Conservation (phyloP, 1,139 yeast genomes). For the Saccharomyces hybrid region DNA sequence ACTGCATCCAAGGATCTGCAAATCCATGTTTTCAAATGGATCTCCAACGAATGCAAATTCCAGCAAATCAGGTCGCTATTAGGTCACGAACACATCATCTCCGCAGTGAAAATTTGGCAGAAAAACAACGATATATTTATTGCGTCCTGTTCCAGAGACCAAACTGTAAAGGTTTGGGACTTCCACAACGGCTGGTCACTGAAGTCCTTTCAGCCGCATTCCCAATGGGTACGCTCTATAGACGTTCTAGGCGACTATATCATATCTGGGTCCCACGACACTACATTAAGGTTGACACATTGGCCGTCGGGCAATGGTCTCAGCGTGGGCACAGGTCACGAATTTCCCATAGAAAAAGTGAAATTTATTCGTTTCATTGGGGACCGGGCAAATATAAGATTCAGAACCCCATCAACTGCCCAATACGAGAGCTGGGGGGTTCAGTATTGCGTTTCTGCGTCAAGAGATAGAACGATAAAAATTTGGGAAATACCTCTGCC, state of each 20-base stretch:
- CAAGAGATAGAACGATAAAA: constrained; percentile 69
- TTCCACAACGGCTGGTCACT: constrained; percentile 58
- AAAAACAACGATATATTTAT: constrained; percentile 27
- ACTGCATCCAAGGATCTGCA: constrained; percentile 44
- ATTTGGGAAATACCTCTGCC: constrained; percentile 75
- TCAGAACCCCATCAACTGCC: not conserved
- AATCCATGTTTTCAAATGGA: constrained; percentile 40
- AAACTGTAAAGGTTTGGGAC: constrained; percentile 71
- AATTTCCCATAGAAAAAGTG: constrained; percentile 74
- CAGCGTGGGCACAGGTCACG: constrained; percentile 65
- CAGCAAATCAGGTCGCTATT: constrained; percentile 55
- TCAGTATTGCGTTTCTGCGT: constrained; percentile 69
- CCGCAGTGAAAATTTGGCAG: constrained; percentile 45
- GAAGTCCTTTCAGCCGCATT: constrained; percentile 64
- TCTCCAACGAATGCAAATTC: constrained; percentile 37
- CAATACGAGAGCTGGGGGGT: constrained; percentile 41
- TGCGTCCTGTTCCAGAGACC: constrained; percentile 73
- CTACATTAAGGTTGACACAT: constrained; percentile 58
- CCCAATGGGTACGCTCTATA: constrained; percentile 80
- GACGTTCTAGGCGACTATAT: constrained; percentile 49
- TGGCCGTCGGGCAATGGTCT: constrained; percentile 62
- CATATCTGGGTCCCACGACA: constrained; percentile 77
- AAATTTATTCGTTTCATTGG: constrained; percentile 50
- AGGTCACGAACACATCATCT: constrained; percentile 87
- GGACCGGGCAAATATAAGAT: not conserved